Conservation (phyloP, 192 early-diverging fungal species). For the Obelidium mucronatum region DNA sequence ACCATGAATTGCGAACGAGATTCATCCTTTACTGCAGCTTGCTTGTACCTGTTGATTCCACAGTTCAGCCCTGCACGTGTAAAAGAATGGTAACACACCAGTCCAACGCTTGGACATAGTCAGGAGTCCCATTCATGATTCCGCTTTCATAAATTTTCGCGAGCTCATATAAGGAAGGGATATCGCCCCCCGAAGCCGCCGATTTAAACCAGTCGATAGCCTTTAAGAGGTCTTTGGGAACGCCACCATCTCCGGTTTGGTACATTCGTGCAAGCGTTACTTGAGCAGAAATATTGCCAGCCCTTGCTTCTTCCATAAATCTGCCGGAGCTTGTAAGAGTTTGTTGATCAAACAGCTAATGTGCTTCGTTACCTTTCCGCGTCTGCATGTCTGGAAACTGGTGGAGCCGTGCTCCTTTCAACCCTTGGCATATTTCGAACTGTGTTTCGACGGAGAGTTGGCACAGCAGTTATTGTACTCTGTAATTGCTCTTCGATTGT, state of each 20-base stretch:
- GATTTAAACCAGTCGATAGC: slow-evolving; percentile 41
- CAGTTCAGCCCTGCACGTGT: too few relatives aligned
- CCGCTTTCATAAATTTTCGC: slow-evolving; percentile 1
- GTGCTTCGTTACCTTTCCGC: too few relatives aligned
- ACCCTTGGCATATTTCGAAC: background rate
- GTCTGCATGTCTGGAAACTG: too few relatives aligned
- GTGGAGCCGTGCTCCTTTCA: too few relatives aligned
- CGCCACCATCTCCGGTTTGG: background rate
- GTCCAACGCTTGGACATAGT: background rate
- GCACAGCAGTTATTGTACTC: too few relatives aligned
- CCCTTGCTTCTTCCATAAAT: background rate
- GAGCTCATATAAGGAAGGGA: background rate
- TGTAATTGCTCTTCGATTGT: slow-evolving; percentile 4
- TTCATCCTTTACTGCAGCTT: background rate
- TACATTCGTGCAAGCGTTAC: background rate
- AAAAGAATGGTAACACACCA: background rate
- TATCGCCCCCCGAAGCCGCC: background rate
- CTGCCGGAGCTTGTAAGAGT: too few relatives aligned
- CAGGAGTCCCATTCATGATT: background rate
- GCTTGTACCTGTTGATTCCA: background rate
- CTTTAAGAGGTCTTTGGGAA: background rate
- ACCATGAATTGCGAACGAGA: background rate
- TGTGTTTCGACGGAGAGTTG: background rate
- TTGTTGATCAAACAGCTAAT: too few relatives aligned
- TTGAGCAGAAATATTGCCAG: background rate